Evolutionary conservation across 768 basidiomycete genomes (phyloP), one percentile per base, ranked within the genome.

Genomic region (Psilocybe tampanensis): DNA sequence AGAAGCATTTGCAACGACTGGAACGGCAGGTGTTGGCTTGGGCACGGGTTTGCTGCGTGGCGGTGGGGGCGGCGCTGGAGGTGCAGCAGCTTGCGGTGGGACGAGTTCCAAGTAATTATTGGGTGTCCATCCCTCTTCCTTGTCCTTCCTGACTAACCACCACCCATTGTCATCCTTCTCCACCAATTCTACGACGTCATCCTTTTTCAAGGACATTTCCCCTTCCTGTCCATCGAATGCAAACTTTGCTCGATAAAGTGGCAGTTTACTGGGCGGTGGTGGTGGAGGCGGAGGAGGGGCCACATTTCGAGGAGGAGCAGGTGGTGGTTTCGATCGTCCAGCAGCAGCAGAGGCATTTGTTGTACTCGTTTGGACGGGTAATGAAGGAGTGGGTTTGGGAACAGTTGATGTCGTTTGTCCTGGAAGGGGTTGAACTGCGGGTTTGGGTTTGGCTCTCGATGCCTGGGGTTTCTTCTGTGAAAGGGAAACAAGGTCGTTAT

Each of bases 161-260:
- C 97, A 99, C 2, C 96, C 97, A 64, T 96, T 96, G 58, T 95
- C 86, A 60, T 95, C 88, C 67, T 97, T 94, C 76, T 96, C 89
- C 29, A 95, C 78, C 18, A 98, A 77, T 74, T 98, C 95, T 1
- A 98, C 92, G 2, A 91, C 56, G 58, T 98, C 97, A 64, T 95
- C 97, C 72, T 98, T 98, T 62, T 81, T 83, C 50, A 99, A 72
- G 6, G 86, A 77, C 81, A 98, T 88, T 72, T 99, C 97, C 12
- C 95, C 95, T 32, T 89, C 88, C 72, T 98, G 92, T 1, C 95
- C 95, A 34, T 87, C 80, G 67, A 99, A 99, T n/a, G 88, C 84
- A 72, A 89, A 99, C 62, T 96, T 90, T 19, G 93, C 91, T 59
- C 88, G 86, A 73, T 95, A 97, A 72, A 83, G 74, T 18, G 89